Base-by-base conservation (phyloP, 495 filamentous ascomycete genomes). In the Penicillium paradoxum region DNA sequence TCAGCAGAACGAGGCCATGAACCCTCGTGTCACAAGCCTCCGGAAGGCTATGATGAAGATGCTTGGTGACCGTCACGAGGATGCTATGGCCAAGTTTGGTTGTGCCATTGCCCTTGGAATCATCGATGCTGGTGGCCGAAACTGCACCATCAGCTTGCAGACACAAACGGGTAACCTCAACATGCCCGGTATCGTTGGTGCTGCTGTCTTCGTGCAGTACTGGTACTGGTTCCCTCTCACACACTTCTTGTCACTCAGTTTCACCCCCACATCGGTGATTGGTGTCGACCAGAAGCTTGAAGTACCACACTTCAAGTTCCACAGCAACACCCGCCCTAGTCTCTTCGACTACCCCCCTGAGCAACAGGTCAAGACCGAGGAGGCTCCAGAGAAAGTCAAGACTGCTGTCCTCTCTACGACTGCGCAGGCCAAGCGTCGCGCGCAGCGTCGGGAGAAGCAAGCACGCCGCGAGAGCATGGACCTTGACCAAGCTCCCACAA, bases 191-290 rank as follows among this genome's bases (percentile, higher is more conserved):
- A 93, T 97, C 52, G 91, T 99, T 18, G 95, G 95, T 55, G 96
- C 96, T 83, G 91, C 90, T 36, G 87, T 99, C 24, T 99, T 99
- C 74, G 93, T 90, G 6, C 95, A 99, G 69, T 99, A 99, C 74
- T 99, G 95, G 95, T 99, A 99, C 73, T 99, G 95, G 95, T 99
- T 99, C 83, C 95, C 95, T 42, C 83, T 97, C 59, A 96, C 93
- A 21, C 95, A 97, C 70, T 99, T 99, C 83, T 72, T 99, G 18
- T 92, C 91, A 0, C 78, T 97, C 54, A 90, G 87, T 64, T 97
- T 97, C 66, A 86, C 87, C 7, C 95, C 95, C 0, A 97, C 95
- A 8, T 87, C 91, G 1, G 88, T 99, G 61, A 96, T 97, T 51
- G 92, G 86, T 42, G 83, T 99, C 18, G 91, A 97, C 67, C 84